Percentiles rank a stretch among this genome's conserved stretches.
phyloP scores from a whole-genome alignment of 495 filamentous ascomycete species.

The Annulohypoxylon stygium region DNA sequence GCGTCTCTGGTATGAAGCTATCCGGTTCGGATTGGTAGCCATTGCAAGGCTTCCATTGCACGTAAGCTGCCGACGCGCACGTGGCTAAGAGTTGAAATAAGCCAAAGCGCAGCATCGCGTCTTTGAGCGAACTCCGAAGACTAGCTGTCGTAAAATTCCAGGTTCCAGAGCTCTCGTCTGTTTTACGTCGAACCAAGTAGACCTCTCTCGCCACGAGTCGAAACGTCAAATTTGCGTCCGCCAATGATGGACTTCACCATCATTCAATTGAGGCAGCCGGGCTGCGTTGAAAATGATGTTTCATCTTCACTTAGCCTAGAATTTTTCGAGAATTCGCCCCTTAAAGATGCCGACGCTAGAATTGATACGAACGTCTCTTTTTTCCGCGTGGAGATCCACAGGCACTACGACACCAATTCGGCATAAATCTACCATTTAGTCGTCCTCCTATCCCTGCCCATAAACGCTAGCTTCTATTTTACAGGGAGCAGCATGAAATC shows the following conservation, averaged over 20 bases:
- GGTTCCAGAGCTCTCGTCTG: not conserved
- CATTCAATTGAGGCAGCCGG: not conserved
- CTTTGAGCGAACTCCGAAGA: not conserved
- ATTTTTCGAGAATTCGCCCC: not conserved
- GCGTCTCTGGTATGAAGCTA: not conserved
- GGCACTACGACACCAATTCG: not conserved
- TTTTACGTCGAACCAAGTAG: not conserved
- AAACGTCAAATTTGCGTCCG: not conserved
- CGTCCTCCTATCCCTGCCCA: not conserved
- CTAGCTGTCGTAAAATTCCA: not conserved
- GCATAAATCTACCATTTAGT: not conserved
- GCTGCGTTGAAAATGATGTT: slow-evolving; percentile 1
- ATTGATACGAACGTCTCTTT: not conserved
- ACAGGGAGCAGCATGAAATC: not conserved
- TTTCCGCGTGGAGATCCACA: not conserved
- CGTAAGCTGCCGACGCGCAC: slow-evolving; percentile 31
- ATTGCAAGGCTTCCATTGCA: slow-evolving; percentile 22
- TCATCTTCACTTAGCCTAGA: not conserved
- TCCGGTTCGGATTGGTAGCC: not conserved
- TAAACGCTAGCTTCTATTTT: not conserved
- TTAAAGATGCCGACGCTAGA: slow-evolving; percentile 1
- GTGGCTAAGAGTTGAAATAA: slow-evolving; percentile 11
- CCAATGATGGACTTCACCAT: not conserved
- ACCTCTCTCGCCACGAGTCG: not conserved
- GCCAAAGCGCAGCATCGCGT: slow-evolving; percentile 16